Evolutionary conservation across 768 basidiomycete species (phyloP).

Genomic region (Butyriboletus loyo): DNA sequence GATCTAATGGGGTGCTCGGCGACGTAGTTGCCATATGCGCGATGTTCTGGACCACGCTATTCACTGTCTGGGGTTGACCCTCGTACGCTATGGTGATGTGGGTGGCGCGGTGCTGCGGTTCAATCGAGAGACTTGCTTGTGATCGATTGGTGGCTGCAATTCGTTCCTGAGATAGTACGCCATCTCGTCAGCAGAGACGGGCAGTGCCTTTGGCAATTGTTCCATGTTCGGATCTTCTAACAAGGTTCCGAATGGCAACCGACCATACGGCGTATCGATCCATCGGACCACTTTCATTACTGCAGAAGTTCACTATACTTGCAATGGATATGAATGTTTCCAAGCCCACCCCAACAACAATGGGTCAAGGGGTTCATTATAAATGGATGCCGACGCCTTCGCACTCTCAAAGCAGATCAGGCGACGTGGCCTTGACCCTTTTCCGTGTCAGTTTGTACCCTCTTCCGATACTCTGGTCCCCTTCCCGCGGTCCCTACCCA

Average conservation of each 20-base stretch:
- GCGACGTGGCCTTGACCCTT: slow-evolving; percentile 25
- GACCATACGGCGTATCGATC: slow-evolving; percentile 18
- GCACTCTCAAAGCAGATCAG: slow-evolving; percentile 18
- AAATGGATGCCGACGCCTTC: slow-evolving; percentile 13
- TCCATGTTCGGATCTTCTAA: slow-evolving; percentile 30
- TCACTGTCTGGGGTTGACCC: slow-evolving; percentile 23
- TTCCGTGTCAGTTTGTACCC: slow-evolving; percentile 27
- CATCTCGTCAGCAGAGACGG: slow-evolving; percentile 20
- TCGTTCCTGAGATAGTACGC: slow-evolving; percentile 26
- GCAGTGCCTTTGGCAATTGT: slow-evolving; percentile 32
- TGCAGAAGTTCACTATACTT: slow-evolving; percentile 24
- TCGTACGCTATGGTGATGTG: slow-evolving; percentile 13
- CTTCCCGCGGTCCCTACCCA: slow-evolving; percentile 68
- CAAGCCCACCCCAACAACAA: slow-evolving; percentile 12
- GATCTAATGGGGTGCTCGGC: slow-evolving; percentile 34
- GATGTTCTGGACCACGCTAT: slow-evolving; percentile 29
- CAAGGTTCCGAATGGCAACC: slow-evolving; percentile 28
- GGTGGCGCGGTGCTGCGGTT: slow-evolving; percentile 22
- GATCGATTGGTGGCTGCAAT: slow-evolving; percentile 28
- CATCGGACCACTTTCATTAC: slow-evolving; percentile 28
- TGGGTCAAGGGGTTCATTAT: slow-evolving; percentile 23
- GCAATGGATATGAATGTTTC: slow-evolving; percentile 16
- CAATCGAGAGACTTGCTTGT: slow-evolving; percentile 12
- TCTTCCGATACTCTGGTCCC: slow-evolving; percentile 34
- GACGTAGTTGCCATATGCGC: slow-evolving; percentile 37